phyloP scores from a whole-genome alignment of 2,329 filamentous ascomycete genomes.

The Sporothrix brasiliensis region DNA sequence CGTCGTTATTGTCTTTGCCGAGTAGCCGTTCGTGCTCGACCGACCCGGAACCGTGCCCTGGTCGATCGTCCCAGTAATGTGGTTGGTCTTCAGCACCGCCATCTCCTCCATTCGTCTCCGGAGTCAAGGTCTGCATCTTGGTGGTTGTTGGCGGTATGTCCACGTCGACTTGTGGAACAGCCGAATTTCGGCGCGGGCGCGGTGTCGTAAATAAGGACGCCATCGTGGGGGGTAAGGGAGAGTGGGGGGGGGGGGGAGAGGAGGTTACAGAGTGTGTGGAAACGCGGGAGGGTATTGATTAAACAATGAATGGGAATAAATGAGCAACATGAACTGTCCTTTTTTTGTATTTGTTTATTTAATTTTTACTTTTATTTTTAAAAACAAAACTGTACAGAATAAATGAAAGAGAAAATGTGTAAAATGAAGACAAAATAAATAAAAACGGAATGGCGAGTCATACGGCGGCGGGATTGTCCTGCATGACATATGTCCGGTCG shows the following conservation, averaged over 20 bases:
- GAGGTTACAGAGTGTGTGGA: too few species aligned
- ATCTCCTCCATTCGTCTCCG: background rate
- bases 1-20: background rate
- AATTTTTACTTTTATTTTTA: too few species aligned
- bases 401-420: background rate
- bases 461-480: conserved; percentile 3
- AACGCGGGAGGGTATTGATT: too few species aligned
- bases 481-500: conserved; percentile 6
- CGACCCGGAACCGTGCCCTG: background rate
- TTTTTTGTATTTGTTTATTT: background rate
- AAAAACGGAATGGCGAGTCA: background rate
- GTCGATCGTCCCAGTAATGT: background rate
- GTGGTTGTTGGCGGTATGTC: background rate
- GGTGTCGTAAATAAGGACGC: background rate
- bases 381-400: too few species aligned
- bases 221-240: background rate
- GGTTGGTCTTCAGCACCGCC: background rate
- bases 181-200: background rate
- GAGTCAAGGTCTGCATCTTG: background rate
- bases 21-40: conserved; percentile 1
- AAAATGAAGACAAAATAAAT: background rate
- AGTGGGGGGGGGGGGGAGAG: too few species aligned
- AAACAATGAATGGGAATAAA: background rate
- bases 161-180: background rate
- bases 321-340: background rate